These are phyloP conservation scores for Backusella tarrabulga DNA, from an alignment of 192 early-diverging fungal species.

Conservation along the genomic window DNA sequence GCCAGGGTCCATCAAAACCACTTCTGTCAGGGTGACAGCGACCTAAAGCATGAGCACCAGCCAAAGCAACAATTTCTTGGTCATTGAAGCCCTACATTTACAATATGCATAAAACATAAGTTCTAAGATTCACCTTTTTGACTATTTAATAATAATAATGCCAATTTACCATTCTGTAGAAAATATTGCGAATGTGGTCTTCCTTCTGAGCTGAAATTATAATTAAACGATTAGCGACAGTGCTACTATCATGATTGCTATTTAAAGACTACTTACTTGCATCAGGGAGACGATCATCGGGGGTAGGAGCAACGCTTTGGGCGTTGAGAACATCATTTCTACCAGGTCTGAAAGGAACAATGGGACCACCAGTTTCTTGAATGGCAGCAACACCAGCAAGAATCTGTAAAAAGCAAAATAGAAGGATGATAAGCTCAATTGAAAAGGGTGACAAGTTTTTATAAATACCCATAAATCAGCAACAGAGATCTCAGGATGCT, in stretches of 20 bases:
- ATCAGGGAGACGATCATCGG: conserved; percentile 81
- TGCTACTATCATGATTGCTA: neutral
- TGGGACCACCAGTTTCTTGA: conserved; percentile 61
- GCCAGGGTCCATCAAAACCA: conserved; percentile 90
- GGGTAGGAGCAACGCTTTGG: conserved; percentile 41
- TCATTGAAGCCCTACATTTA: conserved; percentile 55
- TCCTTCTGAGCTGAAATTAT: conserved; percentile 44
- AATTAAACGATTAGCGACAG: neutral
- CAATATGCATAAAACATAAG: neutral
- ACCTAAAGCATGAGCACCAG: conserved; percentile 68
- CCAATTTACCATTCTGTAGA: conserved; percentile 66
- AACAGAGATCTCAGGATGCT: conserved; percentile 79
- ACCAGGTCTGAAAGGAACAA: conserved; percentile 71
- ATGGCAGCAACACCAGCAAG: neutral
- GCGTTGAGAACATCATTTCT: conserved; percentile 49
- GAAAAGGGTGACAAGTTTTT: conserved; percentile 42
- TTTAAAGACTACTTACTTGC: conserved; percentile 32
- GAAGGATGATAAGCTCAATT: neutral
- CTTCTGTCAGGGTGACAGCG: conserved; percentile 73
- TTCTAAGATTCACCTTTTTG: neutral
- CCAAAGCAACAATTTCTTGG: conserved; percentile 81
- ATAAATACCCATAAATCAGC: conserved; percentile 84
- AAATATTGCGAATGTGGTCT: conserved; percentile 73
- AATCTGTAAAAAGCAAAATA: neutral
- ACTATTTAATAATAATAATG: neutral